These are phyloP conservation scores for Xylariaceae sp. DNA, from an alignment of 2,329 filamentous ascomycete species.

Conservation along the genomic window DNA sequence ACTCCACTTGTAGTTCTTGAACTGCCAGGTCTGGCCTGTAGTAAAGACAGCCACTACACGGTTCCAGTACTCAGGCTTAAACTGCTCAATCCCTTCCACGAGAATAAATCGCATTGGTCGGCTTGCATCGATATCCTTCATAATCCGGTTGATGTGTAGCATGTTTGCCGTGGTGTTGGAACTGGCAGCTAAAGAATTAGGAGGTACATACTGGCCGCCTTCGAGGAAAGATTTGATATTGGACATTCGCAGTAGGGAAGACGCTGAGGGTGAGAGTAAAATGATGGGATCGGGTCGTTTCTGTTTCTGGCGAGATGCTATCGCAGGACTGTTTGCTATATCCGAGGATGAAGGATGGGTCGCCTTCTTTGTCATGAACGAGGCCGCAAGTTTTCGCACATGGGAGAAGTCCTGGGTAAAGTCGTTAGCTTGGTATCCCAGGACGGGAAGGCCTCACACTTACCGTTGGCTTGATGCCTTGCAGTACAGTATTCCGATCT, in stretches of 20 bases:
- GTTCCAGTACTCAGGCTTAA: slow-evolving; percentile 97
- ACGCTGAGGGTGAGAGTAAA: slow-evolving; percentile 91
- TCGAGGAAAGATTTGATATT: slow-evolving; percentile 95
- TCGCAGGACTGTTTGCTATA: slow-evolving; percentile 41
- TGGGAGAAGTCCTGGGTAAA: slow-evolving; percentile 80
- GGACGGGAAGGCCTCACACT: slow-evolving; percentile 28
- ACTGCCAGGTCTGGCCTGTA: slow-evolving; percentile 96
- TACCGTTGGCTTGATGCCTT: slow-evolving; percentile 86
- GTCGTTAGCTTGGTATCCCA: slow-evolving; percentile 1
- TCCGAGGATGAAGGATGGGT: slow-evolving; percentile 36
- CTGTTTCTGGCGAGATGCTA: slow-evolving; percentile 54
- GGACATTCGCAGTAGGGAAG: slow-evolving; percentile 87
- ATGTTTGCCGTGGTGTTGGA: slow-evolving; percentile 67
- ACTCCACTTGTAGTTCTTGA: slow-evolving; percentile 97
- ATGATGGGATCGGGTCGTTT: slow-evolving; percentile 78
- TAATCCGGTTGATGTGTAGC: slow-evolving; percentile 74
- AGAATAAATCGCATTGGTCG: slow-evolving; percentile 89
- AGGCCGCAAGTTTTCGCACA: slow-evolving; percentile 77
- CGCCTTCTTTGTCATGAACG: slow-evolving; percentile 65
- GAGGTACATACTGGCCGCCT: slow-evolving; percentile 72
- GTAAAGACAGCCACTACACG: slow-evolving; percentile 95
- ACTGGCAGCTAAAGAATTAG: slow-evolving; percentile 59
- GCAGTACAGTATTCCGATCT: slow-evolving; percentile 81
- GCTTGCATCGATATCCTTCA: slow-evolving; percentile 65
- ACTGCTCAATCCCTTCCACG: slow-evolving; percentile 87